These are phyloP conservation scores for Mycothermus thermophilus DNA, from an alignment of 495 filamentous ascomycete species.

Conservation along the genomic window DNA sequence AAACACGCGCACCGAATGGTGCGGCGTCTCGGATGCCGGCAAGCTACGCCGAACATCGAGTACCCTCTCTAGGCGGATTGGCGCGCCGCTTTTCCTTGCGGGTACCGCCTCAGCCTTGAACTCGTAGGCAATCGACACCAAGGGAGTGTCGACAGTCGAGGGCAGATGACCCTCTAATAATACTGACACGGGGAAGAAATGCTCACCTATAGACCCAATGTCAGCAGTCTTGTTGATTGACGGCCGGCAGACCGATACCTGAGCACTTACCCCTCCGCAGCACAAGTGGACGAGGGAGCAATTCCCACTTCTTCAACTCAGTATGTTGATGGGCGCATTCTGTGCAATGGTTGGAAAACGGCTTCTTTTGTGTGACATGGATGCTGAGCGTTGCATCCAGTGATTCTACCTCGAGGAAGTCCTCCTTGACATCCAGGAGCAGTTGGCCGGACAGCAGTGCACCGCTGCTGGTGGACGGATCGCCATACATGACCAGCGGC, in stretches of 20 bases:
- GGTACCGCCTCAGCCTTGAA: slow-evolving; percentile 66
- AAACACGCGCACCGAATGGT: slow-evolving; percentile 81
- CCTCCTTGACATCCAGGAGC: slow-evolving; percentile 52
- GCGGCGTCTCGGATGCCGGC: slow-evolving; percentile 41
- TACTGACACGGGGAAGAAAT: slow-evolving; percentile 85
- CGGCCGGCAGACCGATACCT: no score
- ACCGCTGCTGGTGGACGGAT: slow-evolving; percentile 60
- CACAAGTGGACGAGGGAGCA: slow-evolving; percentile 52
- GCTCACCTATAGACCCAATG: slow-evolving; percentile 30
- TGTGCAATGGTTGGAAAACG: slow-evolving; percentile 60
- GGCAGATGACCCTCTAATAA: slow-evolving; percentile 78
- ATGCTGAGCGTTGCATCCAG: slow-evolving; percentile 57
- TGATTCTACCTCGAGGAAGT: slow-evolving; percentile 48
- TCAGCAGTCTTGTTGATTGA: no score
- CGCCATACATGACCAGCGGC: slow-evolving; percentile 71
- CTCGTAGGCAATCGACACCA: slow-evolving; percentile 65
- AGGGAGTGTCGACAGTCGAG: slow-evolving; percentile 56
- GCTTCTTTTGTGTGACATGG: slow-evolving; percentile 59
- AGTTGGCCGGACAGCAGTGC: slow-evolving; percentile 80
- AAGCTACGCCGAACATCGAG: slow-evolving; percentile 67
- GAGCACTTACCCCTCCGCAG: slow-evolving; percentile 46
- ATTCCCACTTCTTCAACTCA: slow-evolving; percentile 63
- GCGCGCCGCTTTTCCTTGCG: slow-evolving; percentile 22
- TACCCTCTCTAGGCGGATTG: slow-evolving; percentile 46
- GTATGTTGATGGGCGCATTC: slow-evolving; percentile 57